Conservation (phyloP, 441 rosid species). For the Populus tomentosa region DNA sequence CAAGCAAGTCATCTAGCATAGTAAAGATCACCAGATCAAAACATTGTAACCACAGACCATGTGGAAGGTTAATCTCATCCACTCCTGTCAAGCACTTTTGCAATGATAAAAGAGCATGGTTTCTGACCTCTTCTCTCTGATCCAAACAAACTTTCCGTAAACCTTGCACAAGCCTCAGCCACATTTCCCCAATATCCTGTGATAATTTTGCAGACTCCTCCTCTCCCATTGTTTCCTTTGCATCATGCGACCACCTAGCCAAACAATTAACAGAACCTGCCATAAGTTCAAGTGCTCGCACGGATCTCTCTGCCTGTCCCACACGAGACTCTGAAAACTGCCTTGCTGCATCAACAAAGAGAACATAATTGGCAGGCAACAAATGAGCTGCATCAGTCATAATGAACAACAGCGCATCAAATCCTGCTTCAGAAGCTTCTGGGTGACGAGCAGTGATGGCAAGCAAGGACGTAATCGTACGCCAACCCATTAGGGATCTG, state of each 20-base stretch:
- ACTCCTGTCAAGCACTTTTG: constrained; percentile 80
- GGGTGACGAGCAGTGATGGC: constrained; percentile 94
- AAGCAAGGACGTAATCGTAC: constrained; percentile 78
- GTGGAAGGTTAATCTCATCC: constrained; percentile 57
- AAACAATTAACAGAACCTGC: constrained; percentile 69
- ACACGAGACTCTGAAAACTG: constrained; percentile 98
- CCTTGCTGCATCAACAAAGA: constrained; percentile 76
- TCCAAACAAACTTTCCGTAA: constrained; percentile 96
- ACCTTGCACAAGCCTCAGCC: constrained; percentile 95
- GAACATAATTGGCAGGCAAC: constrained; percentile 52
- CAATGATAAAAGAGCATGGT: constrained; percentile 75
- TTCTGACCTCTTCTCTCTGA: constrained; percentile 81
- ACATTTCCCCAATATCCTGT: constrained; percentile 89
- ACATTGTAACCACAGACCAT: constrained; percentile 76
- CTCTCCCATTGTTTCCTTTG: constrained; percentile 62
- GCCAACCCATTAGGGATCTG: constrained; percentile 93
- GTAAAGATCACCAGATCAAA: constrained; percentile 86
- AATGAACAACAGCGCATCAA: constrained; percentile 68
- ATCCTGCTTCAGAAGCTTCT: constrained; percentile 97
- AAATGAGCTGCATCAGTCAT: constrained; percentile 81
- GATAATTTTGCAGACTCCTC: constrained; percentile 46
- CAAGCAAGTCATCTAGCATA: constrained; percentile 88
- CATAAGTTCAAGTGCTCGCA: constrained; percentile 81
- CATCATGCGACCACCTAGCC: constrained; percentile 62
- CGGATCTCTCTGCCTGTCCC: constrained; percentile 86